phyloP scores from a whole-genome alignment of 2,329 filamentous ascomycete genomes.

The Diaporthe eres region DNA sequence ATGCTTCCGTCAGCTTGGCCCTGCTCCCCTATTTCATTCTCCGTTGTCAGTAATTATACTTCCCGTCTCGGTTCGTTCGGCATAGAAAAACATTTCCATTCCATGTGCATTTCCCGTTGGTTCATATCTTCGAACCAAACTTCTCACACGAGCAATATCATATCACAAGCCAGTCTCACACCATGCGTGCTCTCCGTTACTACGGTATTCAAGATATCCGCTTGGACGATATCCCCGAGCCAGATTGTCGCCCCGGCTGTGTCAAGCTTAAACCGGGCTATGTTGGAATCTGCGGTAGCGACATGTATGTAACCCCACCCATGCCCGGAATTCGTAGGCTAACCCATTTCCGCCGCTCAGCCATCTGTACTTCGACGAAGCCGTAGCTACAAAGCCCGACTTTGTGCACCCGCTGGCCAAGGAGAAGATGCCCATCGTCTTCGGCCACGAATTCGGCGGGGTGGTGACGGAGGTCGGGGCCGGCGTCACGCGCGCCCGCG shows the following conservation, averaged over 20 bases:
- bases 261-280: constrained; percentile 47
- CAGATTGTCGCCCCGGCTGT: constrained; percentile 48
- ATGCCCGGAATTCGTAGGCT: constrained; percentile 38
- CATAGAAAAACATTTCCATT: not conserved
- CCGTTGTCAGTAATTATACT: not conserved
- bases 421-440: constrained; percentile 67
- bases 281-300: constrained; percentile 53
- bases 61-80: not conserved
- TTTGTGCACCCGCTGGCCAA: constrained; percentile 66
- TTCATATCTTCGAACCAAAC: not conserved
- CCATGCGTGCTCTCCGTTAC: constrained; percentile 37
- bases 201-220: constrained; percentile 36
- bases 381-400: constrained; percentile 55
- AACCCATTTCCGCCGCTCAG: constrained; percentile 45
- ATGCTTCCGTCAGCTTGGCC: not conserved
- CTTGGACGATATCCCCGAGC: constrained; percentile 38
- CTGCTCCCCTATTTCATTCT: not conserved
- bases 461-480: constrained; percentile 69
- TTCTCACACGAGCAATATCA: not conserved
- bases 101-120: not conserved
- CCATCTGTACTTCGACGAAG: constrained; percentile 33
- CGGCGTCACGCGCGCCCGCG: constrained; percentile 57
- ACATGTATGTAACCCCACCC: constrained; percentile 48
- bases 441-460: constrained; percentile 77
- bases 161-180: not conserved